These are phyloP conservation scores for Umbellularia californica DNA, from an alignment of 164 flowering plant species.

Conservation along the genomic window DNA sequence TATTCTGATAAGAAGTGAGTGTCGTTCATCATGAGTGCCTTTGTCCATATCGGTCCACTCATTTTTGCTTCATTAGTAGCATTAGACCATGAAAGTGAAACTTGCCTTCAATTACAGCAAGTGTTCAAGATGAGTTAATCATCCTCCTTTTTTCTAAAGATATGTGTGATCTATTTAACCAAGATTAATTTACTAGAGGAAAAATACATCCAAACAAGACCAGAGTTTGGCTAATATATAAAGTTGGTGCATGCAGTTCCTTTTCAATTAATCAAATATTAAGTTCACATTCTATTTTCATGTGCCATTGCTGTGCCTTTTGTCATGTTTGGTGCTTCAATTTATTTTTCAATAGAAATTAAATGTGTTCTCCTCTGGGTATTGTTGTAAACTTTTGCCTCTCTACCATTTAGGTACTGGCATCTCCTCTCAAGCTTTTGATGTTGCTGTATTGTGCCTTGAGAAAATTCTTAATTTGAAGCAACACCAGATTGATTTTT, in stretches of 20 bases:
- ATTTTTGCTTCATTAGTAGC: background rate
- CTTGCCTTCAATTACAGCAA: background rate
- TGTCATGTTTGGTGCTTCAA: constrained; percentile 5
- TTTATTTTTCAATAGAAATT: background rate
- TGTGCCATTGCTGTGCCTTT: background rate
- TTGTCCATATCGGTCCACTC: background rate
- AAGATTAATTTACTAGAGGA: background rate
- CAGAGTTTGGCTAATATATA: background rate
- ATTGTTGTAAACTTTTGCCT: constrained; percentile 4
- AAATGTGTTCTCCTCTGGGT: too few relatives aligned
- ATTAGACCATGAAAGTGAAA: background rate
- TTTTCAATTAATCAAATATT: background rate
- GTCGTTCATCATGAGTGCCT: background rate
- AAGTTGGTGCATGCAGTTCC: background rate
- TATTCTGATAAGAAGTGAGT: constrained; percentile 40
- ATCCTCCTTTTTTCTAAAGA: too few relatives aligned
- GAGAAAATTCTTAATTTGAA: constrained; percentile 31
- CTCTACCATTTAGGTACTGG: constrained; percentile 34
- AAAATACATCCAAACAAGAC: background rate
- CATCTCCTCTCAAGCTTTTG: constrained; percentile 33
- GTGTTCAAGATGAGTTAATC: background rate
- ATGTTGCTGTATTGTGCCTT: constrained; percentile 52
- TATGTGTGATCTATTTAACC: background rate
- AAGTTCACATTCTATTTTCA: background rate
- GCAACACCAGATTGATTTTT: constrained; percentile 24